Evolutionary conservation across 257 asterid genomes (phyloP), one percentile per base, ranked within the genome.

Genomic region (Gardenia jasminoides): DNA sequence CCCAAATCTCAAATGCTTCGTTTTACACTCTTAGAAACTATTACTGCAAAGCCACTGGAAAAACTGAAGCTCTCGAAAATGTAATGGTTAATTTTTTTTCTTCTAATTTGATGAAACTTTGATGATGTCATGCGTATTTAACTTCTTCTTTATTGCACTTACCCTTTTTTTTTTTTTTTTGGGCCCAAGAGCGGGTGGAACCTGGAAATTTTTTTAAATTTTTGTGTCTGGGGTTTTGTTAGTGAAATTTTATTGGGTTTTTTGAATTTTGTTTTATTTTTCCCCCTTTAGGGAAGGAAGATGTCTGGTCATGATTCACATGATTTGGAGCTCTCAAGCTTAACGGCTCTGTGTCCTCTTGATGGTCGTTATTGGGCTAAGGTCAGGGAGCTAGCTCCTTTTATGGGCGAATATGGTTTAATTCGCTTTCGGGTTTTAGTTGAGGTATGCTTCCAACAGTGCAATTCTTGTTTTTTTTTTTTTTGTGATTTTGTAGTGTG

Each of bases 291-390:
- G 96, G 83, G 77, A 30, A 85, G 65, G 75, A 36, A 10, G 77
- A 72, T 81, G 82, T n/a, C 88, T 74, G 47, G 75, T 68, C 81
- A 79, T 69, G 19, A 64, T 79, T 74, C 82, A 22, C 33, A 41
- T 59, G 90, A 87, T 54, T 67, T 81, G 56, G 90, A 91, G 82
- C 87, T 86, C 75, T 80, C 90, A 59, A 83, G 90, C 82, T 86
- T 92, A 88, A 85, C 88, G 33, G 89, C 96, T 75, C 69, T 91
- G 58, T 88, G 92, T 80, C 99, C 98, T 3, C 76, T 95, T 83
- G 99, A 95, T 84, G 99, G 99, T 22, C 98, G 99, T 19, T 95
- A 95, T 82, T 86, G 98, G 97, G 82, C 46, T 69, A 93, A 95
- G 87, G 97, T 91, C 75, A 91, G 92, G 88, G 97, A 92, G 56